Evolutionary conservation across 179 eudicot species (phyloP), one percentile per base, ranked within the genome.

Genomic region (Actinidia polygama): DNA sequence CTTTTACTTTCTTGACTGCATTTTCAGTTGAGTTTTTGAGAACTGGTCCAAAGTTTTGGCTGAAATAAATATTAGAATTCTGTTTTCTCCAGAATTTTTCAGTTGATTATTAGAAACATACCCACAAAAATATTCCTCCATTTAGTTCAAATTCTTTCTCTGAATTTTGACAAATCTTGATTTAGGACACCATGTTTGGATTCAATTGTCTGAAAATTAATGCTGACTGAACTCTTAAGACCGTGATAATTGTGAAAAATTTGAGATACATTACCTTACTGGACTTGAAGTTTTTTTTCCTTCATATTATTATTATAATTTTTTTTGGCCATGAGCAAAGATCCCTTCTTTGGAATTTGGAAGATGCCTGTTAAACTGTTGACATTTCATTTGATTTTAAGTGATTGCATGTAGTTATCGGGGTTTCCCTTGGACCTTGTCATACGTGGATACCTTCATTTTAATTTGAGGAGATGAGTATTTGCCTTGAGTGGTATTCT

Each of bases 401-500:
- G 66, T 58, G 59, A 83, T 57, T 59, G 30, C 46, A 36, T 83
- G 70, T 73, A 44, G 79, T 57, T 61, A 18, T 63, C 81, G 16
- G 82, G 82, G 74, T 46, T 44, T 44, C 47, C 36, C 16, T 55
- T 18, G 53, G n/a, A 57, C 40, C 15, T 14, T 61, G 51, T 53
- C 59, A 36, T 10, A 54, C 62, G 3, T 79, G 58, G 19, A 18
- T 75, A 40, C 58, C 79, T 24, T 53, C 21, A 19, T 24, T 81
- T 64, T 26, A 55, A 54, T 24, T 73, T 46, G n/a, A 54, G 19
- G 67, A 68, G 64, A 68, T 57, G 40, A 44, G 14, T 68, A 67
- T 82, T 63, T 81, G 6, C n/a, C 72, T 80, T 61, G 36, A 36
- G 57, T 50, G 68, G 50, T 73, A 4, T 73, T 82, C 82, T 82